Conservation (phyloP, 2,329 filamentous ascomycete species). For the Aspergillus pseudoviridinutans region DNA sequence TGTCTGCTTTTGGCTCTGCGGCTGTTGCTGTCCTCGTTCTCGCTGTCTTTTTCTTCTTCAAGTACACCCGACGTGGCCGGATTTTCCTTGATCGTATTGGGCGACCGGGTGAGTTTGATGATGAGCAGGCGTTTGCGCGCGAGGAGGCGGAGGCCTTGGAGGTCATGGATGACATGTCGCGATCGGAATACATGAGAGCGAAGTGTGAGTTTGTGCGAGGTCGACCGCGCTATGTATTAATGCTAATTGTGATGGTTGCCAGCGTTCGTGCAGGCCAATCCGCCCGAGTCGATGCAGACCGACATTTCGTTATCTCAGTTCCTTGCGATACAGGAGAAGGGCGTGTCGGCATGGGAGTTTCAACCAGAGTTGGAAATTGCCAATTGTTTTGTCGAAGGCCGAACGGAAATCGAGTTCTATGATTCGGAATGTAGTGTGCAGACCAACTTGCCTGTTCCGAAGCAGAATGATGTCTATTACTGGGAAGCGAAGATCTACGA, state of each 20-base stretch:
- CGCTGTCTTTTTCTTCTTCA: constrained; percentile 85
- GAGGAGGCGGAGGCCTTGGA: constrained; percentile 95
- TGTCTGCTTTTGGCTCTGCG: constrained; percentile 91
- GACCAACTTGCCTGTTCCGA: constrained; percentile 93
- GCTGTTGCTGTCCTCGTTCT: constrained; percentile 76
- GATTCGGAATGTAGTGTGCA: constrained; percentile 97
- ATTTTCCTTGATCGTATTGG: constrained; percentile 93
- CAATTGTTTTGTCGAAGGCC: constrained; percentile 94
- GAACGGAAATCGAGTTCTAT: constrained; percentile 98
- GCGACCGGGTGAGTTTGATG: constrained; percentile 91
- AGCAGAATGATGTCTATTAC: constrained; percentile 99
- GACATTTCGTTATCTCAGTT: constrained; percentile 98
- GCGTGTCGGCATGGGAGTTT: constrained; percentile 99
- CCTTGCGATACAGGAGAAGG: constrained; percentile 97
- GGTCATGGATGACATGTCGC: constrained; percentile 88
- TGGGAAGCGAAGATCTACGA: constrained; percentile 99
- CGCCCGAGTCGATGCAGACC: constrained; percentile 89
- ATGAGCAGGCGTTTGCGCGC: constrained; percentile 88
- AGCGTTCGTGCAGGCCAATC: constrained; percentile 94
- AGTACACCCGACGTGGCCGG: constrained; percentile 79
- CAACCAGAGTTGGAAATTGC: constrained; percentile 98
- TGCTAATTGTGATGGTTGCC: constrained; percentile 7
- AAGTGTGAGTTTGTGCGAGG: constrained; percentile 64
- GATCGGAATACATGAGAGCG: constrained; percentile 86
- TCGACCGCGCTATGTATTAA: neutral